Base-by-base conservation (phyloP, 148 eudicot species). In the Simmondsia chinensis region DNA sequence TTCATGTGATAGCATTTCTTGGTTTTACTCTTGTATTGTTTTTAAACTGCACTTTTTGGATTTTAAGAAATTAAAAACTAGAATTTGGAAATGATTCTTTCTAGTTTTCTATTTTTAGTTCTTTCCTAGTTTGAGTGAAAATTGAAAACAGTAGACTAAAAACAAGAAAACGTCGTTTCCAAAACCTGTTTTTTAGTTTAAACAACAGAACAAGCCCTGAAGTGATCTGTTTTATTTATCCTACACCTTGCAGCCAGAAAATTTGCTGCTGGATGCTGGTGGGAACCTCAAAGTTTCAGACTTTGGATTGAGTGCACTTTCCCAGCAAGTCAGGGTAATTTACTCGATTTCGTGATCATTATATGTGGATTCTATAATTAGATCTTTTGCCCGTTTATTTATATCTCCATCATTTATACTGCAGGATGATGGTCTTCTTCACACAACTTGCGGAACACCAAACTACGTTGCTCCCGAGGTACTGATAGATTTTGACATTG, bases 381-480 rank as follows among this genome's bases (percentile, higher is more conserved):
- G 10, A 17, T 16, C 27, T 41, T 40, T 14, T 24, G 18, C 22
- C 18, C 5, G 33, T 5, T 36, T 16, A 26, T 8, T 9, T 45
- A 25, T 15, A 35, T 35, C 26, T 5, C 19, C 24, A 27, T 4
- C 26, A 25, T 59, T 59, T 39, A 38, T 32, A 43, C 59, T 34
- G 39, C 83, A 89, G 97, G 95, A 53, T 52, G 97, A 89, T 56
- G 97, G 97, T 29, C 82, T 89, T 59, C 85, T 89, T 61, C 97
- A 89, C 62, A 89, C 97, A n/a, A 69, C 95, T 2, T 89, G 97
- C 68, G 97, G 97, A 59, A 89, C 97, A 23, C 97, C 97, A 57
- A 89, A 89, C 39, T 89, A 89, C 60, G 97, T 89, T 39, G 97
- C 97, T 47, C 97, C 97, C 20, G 97, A 89, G 95, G 97, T 89